Percentiles rank a stretch among this genome's conserved stretches.
These are phyloP conservation scores for Citrus hindsii DNA, from an alignment of 345 rosid genomes.

Conservation along the genomic window DNA sequence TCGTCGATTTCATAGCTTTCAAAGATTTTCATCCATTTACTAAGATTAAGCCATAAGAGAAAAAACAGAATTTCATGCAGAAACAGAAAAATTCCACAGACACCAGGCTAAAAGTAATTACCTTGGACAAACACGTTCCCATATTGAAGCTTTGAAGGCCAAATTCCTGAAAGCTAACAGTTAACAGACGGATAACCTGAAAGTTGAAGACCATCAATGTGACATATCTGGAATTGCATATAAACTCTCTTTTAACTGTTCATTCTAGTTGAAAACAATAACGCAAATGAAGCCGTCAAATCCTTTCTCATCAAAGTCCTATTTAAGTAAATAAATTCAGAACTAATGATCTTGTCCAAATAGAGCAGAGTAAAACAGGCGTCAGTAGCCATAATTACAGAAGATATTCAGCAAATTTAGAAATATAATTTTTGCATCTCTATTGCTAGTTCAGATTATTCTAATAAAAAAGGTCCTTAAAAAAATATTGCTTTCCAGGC, in stretches of 20 bases:
- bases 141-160: conserved; percentile 27
- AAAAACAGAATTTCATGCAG: not conserved
- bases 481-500: not conserved
- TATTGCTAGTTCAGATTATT: not conserved
- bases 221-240: not conserved
- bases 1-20: not conserved
- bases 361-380: not conserved
- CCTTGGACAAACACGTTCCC: conserved; percentile 54
- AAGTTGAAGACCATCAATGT: not conserved
- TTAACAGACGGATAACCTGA: conserved; percentile 8
- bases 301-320: not conserved
- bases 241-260: not conserved
- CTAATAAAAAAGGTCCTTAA: not conserved
- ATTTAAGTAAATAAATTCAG: not conserved
- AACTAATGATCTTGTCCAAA: not conserved
- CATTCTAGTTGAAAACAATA: not conserved
- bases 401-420: not conserved
- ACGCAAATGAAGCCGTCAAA: not conserved
- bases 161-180: conserved; percentile 5
- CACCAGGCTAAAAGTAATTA: conserved; percentile 9
- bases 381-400: not conserved
- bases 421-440: not conserved
- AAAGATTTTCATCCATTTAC: not conserved
- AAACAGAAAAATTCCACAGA: not conserved
- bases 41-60: not conserved